Evolutionary conservation across 225 moss, liverwort and hornwort genomes (phyloP).

Genomic region (Lunularia cruciata): DNA sequence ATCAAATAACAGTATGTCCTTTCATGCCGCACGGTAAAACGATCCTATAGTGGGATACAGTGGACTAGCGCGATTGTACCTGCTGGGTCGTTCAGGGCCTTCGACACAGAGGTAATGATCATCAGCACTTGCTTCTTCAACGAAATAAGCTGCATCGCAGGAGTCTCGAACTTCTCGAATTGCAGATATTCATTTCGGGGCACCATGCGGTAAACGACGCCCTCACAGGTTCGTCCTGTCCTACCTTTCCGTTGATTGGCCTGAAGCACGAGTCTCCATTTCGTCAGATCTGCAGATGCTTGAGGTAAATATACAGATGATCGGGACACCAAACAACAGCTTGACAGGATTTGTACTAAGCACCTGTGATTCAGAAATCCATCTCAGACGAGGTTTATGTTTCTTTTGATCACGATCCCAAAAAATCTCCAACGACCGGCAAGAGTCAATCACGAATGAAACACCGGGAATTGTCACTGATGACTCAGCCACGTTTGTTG

Average conservation of each 20-base stretch:
- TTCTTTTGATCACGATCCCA: constrained; percentile 48
- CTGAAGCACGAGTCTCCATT: constrained; percentile 29
- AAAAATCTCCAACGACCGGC: constrained; percentile 57
- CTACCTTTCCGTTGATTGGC: constrained; percentile 71
- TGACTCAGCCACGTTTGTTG: constrained; percentile 71
- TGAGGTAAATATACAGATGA: too few species aligned
- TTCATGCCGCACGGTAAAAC: too few species aligned
- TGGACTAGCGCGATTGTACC: constrained; percentile 12
- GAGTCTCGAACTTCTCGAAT: constrained; percentile 58
- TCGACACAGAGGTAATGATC: constrained; percentile 58
- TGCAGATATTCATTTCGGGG: constrained; percentile 41
- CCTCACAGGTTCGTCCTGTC: constrained; percentile 73
- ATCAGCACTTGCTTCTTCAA: constrained; percentile 65
- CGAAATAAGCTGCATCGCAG: constrained; percentile 66
- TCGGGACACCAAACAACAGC: too few species aligned
- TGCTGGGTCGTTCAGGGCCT: constrained; percentile 63
- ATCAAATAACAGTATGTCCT: neutral
- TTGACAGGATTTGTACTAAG: too few species aligned
- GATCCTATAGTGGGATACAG: too few species aligned
- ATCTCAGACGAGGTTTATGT: constrained; percentile 53
- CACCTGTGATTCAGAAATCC: constrained; percentile 74
- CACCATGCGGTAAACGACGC: constrained; percentile 57
- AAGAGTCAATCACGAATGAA: constrained; percentile 59
- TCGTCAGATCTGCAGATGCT: too few species aligned
- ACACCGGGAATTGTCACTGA: constrained; percentile 73